Percentiles rank a stretch among this genome's conserved stretches.
Conservation (phyloP, 1,139 yeast species). For the Trichomonascaceae sp. region DNA sequence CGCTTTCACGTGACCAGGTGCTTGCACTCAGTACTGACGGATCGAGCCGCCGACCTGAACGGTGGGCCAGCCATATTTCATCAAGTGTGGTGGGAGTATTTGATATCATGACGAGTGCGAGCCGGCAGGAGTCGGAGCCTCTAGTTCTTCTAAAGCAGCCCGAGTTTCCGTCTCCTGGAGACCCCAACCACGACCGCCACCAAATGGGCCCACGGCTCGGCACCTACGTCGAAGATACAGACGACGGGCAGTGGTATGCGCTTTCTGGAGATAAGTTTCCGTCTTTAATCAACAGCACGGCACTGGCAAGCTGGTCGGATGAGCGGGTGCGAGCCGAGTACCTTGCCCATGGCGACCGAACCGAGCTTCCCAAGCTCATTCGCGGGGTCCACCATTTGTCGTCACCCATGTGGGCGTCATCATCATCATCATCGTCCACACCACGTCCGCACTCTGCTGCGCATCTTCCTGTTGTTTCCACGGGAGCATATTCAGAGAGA, state of each 20-base stretch:
- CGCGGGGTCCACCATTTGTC: too few species aligned
- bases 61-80: constrained; percentile 58
- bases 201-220: constrained; percentile 18
- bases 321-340: too few species aligned
- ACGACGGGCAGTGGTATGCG: constrained; percentile 73
- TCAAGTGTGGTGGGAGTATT: constrained; percentile 59
- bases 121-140: constrained; percentile 13
- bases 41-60: constrained; percentile 45
- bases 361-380: constrained; percentile 11
- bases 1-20: constrained; percentile 59
- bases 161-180: constrained; percentile 10
- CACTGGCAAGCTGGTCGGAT: constrained; percentile 33
- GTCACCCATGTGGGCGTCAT: too few species aligned
- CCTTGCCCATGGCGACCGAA: constrained; percentile 4
- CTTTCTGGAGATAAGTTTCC: constrained; percentile 70
- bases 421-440: too few species aligned
- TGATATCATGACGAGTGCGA: constrained; percentile 37
- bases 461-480: too few species aligned
- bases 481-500: too few species aligned
- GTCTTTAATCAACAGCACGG: constrained; percentile 68
- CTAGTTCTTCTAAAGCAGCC: constrained; percentile 29
- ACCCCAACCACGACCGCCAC: constrained; percentile 1
- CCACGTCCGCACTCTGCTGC: too few species aligned
- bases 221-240: constrained; percentile 55
- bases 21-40: constrained; percentile 47